phyloP scores from a whole-genome alignment of 495 filamentous ascomycete species.

The Echria macrotheca region DNA sequence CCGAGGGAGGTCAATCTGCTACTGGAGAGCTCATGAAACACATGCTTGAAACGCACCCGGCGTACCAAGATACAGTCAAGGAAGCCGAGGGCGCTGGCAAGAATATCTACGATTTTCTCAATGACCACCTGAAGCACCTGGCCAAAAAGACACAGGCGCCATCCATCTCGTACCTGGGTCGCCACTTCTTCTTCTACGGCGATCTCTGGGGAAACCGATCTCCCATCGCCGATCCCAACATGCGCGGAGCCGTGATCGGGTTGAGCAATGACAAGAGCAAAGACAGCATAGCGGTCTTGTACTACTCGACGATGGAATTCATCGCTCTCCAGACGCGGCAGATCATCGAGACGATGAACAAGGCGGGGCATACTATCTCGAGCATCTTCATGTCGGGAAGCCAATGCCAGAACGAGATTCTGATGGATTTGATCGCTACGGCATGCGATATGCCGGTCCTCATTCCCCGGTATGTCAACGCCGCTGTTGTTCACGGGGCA shows the following conservation, averaged over 20 bases:
- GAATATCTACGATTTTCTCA: conserved; percentile 92
- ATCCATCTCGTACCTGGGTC: conserved; percentile 72
- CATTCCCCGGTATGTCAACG: conserved; percentile 86
- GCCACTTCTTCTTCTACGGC: conserved; percentile 97
- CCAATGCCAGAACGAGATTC: conserved; percentile 90
- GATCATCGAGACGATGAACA: conserved; percentile 90
- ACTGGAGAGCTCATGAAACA: conserved; percentile 93
- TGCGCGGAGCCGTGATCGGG: conserved; percentile 84
- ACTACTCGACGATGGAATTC: conserved; percentile 94
- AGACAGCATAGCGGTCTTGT: conserved; percentile 81
- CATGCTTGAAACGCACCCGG: conserved; percentile 87
- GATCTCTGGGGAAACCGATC: conserved; percentile 97
- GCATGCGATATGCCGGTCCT: conserved; percentile 87
- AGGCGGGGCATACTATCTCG: conserved; percentile 71
- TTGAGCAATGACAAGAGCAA: conserved; percentile 78
- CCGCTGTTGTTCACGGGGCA: conserved; percentile 93
- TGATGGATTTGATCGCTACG: conserved; percentile 86
- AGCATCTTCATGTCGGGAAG: conserved; percentile 98
- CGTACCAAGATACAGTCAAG: conserved; percentile 69
- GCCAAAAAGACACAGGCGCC: conserved; percentile 61
- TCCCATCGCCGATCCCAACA: conserved; percentile 83
- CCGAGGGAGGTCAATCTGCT: conserved; percentile 92
- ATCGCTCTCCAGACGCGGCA: conserved; percentile 94
- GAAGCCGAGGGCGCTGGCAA: conserved; percentile 66
- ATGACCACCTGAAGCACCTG: conserved; percentile 78